Evolutionary conservation across 208 protist genomes (phyloP).

Genomic region (Leishmania amazonensis): DNA sequence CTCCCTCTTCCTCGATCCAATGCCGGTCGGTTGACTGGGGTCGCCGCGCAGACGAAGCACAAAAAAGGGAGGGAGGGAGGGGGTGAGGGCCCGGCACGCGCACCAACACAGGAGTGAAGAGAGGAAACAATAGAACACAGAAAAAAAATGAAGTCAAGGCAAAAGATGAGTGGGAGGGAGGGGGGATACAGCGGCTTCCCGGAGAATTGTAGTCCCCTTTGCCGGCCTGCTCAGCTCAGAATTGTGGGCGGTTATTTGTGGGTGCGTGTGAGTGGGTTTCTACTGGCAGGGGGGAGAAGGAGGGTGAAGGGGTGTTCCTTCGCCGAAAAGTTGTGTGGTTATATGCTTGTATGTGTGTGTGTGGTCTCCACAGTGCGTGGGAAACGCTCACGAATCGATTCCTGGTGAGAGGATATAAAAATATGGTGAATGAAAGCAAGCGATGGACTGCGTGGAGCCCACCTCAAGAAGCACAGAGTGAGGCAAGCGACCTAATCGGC

Average conservation of each 20-base stretch:
- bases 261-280: not conserved
- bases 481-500: not conserved
- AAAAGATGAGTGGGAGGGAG: not conserved
- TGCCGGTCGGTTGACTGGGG: not conserved
- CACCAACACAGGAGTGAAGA: not conserved
- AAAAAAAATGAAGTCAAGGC: slow-evolving; percentile 16
- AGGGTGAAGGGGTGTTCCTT: not conserved
- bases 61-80: not conserved
- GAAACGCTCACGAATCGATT: not conserved
- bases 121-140: slow-evolving; percentile 7
- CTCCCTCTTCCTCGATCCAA: not conserved
- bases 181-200: not conserved
- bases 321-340: not conserved
- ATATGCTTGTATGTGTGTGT: not conserved
- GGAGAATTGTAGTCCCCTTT: not conserved
- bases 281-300: not conserved
- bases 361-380: not conserved
- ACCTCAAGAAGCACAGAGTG: not conserved
- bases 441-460: not conserved
- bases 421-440: not conserved
- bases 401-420: not conserved
- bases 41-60: not conserved
- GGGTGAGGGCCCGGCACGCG: not conserved
- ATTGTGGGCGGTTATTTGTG: not conserved
- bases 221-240: not conserved